Evolutionary conservation across 345 rosid genomes (phyloP).

Genomic region (Sisymbrium irio): DNA sequence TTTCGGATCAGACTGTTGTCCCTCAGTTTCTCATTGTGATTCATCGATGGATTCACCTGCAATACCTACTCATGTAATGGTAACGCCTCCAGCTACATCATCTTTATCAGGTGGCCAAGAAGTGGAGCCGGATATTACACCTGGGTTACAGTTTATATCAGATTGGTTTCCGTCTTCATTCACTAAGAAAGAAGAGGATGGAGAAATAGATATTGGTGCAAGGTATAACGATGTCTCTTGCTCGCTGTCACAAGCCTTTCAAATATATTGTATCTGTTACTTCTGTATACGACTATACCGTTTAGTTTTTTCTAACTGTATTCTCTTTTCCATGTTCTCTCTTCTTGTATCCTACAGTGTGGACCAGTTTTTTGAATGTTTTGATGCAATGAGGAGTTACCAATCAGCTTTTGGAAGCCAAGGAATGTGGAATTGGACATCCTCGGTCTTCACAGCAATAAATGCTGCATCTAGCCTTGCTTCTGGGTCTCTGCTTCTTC

Average conservation of each 20-base stretch:
- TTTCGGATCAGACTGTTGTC: slow-evolving; percentile 44
- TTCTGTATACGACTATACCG: slow-evolving; percentile 2
- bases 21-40: slow-evolving; percentile 44
- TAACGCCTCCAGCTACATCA: slow-evolving; percentile 32
- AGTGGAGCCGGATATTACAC: slow-evolving; percentile 41
- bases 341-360: slow-evolving; percentile 47
- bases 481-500: slow-evolving; percentile 77
- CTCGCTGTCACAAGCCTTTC: slow-evolving; percentile 10
- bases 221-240: slow-evolving; percentile 51
- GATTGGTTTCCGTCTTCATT: slow-evolving; percentile 77
- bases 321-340: slow-evolving; percentile 3
- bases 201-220: slow-evolving; percentile 73
- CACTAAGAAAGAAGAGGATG: slow-evolving; percentile 36
- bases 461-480: slow-evolving; percentile 99
- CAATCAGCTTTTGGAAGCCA: slow-evolving; percentile 86
- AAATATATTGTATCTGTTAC: slow-evolving; percentile 8
- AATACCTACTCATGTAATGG: slow-evolving; percentile 33
- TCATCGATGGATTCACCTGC: slow-evolving; percentile 34
- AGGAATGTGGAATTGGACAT: slow-evolving; percentile 97
- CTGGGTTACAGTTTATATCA: slow-evolving; percentile 61
- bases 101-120: slow-evolving; percentile 45
- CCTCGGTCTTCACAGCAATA: slow-evolving; percentile 91
- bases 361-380: slow-evolving; percentile 95
- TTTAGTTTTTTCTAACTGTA: background rate
- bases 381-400: slow-evolving; percentile 84